Conservation (phyloP, 495 filamentous ascomycete genomes). For the Annulohypoxylon maeteangense region DNA sequence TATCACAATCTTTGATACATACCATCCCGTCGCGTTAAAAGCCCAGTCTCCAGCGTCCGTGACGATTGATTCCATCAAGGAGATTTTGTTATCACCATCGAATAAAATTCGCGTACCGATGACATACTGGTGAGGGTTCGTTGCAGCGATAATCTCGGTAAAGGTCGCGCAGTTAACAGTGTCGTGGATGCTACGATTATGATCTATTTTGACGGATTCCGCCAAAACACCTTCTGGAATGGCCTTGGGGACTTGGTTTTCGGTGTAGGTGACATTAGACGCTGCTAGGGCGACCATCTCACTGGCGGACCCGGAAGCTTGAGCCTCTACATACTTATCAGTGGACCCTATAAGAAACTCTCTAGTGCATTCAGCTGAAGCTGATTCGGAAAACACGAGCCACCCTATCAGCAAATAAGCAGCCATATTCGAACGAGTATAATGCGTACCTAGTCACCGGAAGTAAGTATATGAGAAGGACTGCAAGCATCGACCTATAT, state of each 20-base stretch:
- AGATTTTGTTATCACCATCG: conserved; percentile 44
- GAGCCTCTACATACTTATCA: conserved; percentile 46
- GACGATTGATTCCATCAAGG: conserved; percentile 52
- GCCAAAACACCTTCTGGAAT: conserved; percentile 50
- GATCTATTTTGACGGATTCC: conserved; percentile 51
- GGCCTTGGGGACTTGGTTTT: conserved; percentile 49
- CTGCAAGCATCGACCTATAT: neutral
- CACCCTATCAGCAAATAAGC: conserved; percentile 7
- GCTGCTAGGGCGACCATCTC: conserved; percentile 39
- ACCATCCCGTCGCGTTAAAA: conserved; percentile 52
- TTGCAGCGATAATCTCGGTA: conserved; percentile 53
- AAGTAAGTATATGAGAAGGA: too few species aligned
- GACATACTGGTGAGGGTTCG: conserved; percentile 49
- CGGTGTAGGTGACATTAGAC: conserved; percentile 49
- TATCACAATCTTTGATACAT: neutral
- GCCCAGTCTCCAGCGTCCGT: conserved; percentile 54
- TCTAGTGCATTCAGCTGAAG: conserved; percentile 46
- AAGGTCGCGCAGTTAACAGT: conserved; percentile 53
- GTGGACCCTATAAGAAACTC: conserved; percentile 47
- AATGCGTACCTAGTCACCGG: too few species aligned
- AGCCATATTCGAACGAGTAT: conserved; percentile 29
- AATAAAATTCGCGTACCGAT: conserved; percentile 55
- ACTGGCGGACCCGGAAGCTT: conserved; percentile 39
- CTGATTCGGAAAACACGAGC: conserved; percentile 28
- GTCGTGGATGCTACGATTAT: conserved; percentile 54